Base-by-base conservation (phyloP, 139 green algal genomes). In the Chlamydomonas eustigma region DNA sequence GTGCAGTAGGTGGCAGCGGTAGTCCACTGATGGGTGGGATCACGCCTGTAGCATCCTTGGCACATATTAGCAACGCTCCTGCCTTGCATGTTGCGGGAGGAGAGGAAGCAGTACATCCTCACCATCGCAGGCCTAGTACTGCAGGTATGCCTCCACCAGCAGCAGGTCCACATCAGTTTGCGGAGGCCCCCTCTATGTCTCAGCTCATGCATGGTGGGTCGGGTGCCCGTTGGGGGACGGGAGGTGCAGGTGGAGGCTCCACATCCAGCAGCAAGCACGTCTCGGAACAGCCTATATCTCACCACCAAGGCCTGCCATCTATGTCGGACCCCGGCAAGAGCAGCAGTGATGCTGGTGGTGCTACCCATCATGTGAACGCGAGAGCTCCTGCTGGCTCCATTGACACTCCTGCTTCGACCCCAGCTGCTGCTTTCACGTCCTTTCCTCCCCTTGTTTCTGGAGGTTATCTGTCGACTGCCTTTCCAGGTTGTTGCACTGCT, bases 141-240 rank as follows among this genome's bases (percentile, higher is more conserved):
- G 24, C 66, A 6, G 31, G 33, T 22, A 6, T 39, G 66, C 66
- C 6, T 6, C 66, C 30, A 32, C 30, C 28, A 37, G 25, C n/a
- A 63, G 50, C 50, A 63, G 24, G 22, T 18, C 50, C 50, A 28
- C 58, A 35, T 33, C 18, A 5, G 6, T 33, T 28, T 24, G 28
- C 39, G 3, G 50, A 68, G 71, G 50, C 33, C 24, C 71, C 71
- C 8, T 64, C 37, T 18, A 77, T 77, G 71, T 37, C 50, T 22
- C 34, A 77, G 71, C 71, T 77, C 31, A 39, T 77, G 71, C 71
- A 77, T 31, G 71, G 71, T n/a, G 3, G n/a, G 4, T 24, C 58
- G 25, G 58, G 58, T 28, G 5, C 58, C 25, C 25, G 25, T 24
- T 22, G 24, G 8, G 58, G 25, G 8, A 5, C 6, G 8, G 58